Conservation (phyloP, 2,329 filamentous ascomycete genomes). For the Aphanocladium album region DNA sequence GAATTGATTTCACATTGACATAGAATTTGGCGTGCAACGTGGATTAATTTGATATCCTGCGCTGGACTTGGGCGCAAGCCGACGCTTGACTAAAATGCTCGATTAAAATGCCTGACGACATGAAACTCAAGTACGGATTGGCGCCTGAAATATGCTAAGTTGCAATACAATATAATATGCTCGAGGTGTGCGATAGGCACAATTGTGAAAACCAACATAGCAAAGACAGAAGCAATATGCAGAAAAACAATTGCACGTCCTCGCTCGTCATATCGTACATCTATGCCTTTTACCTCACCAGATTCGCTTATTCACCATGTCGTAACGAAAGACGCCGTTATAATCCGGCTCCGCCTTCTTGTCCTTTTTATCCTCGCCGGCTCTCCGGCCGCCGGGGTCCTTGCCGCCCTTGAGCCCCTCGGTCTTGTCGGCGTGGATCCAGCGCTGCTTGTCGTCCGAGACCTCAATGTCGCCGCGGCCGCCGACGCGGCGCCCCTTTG, state of each 20-base stretch:
- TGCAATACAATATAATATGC: not conserved
- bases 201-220: not conserved
- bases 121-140: not conserved
- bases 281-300: conserved; percentile 52
- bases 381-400: conserved; percentile 51
- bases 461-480: conserved; percentile 84
- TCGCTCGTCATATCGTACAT: too few species aligned
- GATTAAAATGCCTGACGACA: too few species aligned
- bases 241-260: not conserved
- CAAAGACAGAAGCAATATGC: not conserved
- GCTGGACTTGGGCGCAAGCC: too few species aligned
- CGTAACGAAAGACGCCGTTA: conserved; percentile 73
- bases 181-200: too few species aligned
- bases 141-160: not conserved
- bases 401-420: conserved; percentile 59
- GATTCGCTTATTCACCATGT: conserved; percentile 95
- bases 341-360: conserved; percentile 34
- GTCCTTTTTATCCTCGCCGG: conserved; percentile 42
- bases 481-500: conserved; percentile 69
- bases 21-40: not conserved
- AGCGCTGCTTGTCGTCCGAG: conserved; percentile 76
- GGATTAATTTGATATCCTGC: not conserved
- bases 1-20: not conserved
- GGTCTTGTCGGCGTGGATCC: conserved; percentile 81
- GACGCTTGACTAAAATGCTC: too few species aligned